Conservation (phyloP, 2,329 filamentous ascomycete species). For the Stachybotrys elegans region DNA sequence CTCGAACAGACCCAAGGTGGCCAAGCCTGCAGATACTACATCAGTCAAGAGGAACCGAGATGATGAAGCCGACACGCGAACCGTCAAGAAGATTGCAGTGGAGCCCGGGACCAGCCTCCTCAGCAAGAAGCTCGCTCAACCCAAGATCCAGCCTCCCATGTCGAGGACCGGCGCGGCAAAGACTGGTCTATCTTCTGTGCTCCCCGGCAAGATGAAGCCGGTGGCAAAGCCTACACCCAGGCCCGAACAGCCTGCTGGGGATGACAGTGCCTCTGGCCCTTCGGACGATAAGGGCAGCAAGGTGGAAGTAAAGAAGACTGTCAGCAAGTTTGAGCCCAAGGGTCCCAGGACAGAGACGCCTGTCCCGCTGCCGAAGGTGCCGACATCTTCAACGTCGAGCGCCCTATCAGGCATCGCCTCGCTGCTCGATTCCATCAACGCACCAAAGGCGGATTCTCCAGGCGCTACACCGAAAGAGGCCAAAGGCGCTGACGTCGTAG, state of each 20-base stretch:
- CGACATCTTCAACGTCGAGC: conserved; percentile 25
- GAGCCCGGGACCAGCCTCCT: conserved; percentile 31
- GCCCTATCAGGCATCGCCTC: conserved; percentile 47
- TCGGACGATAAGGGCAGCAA: conserved; percentile 26
- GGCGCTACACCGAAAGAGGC: conserved; percentile 48
- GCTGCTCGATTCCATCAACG: conserved; percentile 46
- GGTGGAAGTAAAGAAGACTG: conserved; percentile 18
- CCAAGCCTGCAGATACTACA: conserved; percentile 18
- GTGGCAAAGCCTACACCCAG: conserved; percentile 37
- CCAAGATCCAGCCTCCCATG: conserved; percentile 23
- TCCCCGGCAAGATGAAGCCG: conserved; percentile 45
- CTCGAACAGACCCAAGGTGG: conserved; percentile 30
- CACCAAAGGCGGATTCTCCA: conserved; percentile 30
- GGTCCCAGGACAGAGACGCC: conserved; percentile 15
- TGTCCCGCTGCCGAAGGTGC: conserved; percentile 22
- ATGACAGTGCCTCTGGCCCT: conserved; percentile 16
- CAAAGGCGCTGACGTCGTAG: conserved; percentile 44
- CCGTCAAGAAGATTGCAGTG: conserved; percentile 36
- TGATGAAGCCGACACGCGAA: conserved; percentile 33
- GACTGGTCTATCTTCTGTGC: conserved; percentile 24
- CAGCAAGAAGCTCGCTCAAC: conserved; percentile 34
- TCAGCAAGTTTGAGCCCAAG: conserved; percentile 11
- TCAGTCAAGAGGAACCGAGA: conserved; percentile 32
- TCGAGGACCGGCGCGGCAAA: conserved; percentile 26
- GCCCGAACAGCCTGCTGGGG: conserved; percentile 18